phyloP scores from a whole-genome alignment of 169 alveolate species.

The Plasmodium relictum region DNA sequence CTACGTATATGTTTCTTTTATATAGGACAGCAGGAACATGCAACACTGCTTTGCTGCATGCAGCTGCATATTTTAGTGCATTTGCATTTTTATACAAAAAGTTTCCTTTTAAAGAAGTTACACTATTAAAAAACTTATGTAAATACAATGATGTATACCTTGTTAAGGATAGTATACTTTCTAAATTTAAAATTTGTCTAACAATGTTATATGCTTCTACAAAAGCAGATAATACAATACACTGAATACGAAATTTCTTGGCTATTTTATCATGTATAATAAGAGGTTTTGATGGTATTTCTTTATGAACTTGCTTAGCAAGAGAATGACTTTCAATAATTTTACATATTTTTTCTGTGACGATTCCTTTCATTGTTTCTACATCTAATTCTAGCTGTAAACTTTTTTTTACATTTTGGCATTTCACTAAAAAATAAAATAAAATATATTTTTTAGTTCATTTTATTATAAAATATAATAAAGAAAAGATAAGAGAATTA shows the following conservation, averaged over 20 bases:
- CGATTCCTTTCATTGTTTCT: constrained; percentile 33
- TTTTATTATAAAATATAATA: neutral
- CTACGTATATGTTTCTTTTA: constrained; percentile 42
- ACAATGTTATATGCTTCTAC: constrained; percentile 56
- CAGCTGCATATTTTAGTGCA: constrained; percentile 30
- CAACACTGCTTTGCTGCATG: constrained; percentile 53
- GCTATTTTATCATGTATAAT: constrained; percentile 1
- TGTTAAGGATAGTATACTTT: constrained; percentile 52
- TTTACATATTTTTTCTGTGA: constrained; percentile 51
- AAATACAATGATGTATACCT: constrained; percentile 75
- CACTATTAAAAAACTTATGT: constrained; percentile 65
- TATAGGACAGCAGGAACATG: constrained; percentile 70
- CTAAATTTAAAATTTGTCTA: constrained; percentile 71
- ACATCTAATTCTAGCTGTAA: constrained; percentile 27
- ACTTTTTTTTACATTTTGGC: constrained; percentile 40
- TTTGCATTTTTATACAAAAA: constrained; percentile 20
- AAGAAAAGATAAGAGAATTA: neutral
- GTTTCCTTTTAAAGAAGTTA: constrained; percentile 26
- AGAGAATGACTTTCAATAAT: constrained; percentile 22
- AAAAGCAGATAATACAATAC: constrained; percentile 47
- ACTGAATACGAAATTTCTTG: constrained; percentile 48
- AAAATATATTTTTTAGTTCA: neutral
- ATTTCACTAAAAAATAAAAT: constrained; percentile 24
- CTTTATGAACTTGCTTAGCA: neutral
- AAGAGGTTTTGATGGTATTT: neutral